Percentiles rank a stretch among this genome's conserved stretches.
phyloP scores from a whole-genome alignment of 2,329 filamentous ascomycete species.

The Clonostachys rosea region DNA sequence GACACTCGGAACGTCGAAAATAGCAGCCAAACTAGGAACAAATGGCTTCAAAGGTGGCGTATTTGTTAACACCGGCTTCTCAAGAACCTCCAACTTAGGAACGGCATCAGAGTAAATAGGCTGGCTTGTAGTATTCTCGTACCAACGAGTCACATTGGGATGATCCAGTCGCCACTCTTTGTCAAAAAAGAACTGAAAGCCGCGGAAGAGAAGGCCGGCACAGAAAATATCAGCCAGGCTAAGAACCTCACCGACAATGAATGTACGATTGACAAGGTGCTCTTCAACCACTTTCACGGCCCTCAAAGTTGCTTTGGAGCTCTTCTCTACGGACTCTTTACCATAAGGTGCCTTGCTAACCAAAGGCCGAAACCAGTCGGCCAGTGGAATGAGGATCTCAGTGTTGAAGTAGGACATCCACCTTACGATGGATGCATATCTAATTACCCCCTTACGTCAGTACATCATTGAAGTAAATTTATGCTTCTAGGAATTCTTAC shows the following conservation, averaged over 20 bases:
- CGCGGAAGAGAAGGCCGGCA: slow-evolving; percentile 71
- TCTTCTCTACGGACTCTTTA: slow-evolving; percentile 91
- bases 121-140: slow-evolving; percentile 88
- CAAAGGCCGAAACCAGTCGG: slow-evolving; percentile 81
- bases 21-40: no score
- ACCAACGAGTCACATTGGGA: slow-evolving; percentile 90
- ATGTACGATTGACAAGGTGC: slow-evolving; percentile 89
- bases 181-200: slow-evolving; percentile 92
- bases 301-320: slow-evolving; percentile 63
- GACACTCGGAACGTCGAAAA: no score
- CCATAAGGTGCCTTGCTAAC: slow-evolving; percentile 82
- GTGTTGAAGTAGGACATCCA: slow-evolving; percentile 97
- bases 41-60: slow-evolving; percentile 71
- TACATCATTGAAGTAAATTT: neutral
- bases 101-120: slow-evolving; percentile 80
- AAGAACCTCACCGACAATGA: slow-evolving; percentile 94
- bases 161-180: slow-evolving; percentile 77
- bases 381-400: slow-evolving; percentile 71
- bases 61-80: slow-evolving; percentile 71
- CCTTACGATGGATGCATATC: slow-evolving; percentile 91
- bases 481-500: slow-evolving; percentile 37
- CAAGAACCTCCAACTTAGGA: slow-evolving; percentile 70
- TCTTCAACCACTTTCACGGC: slow-evolving; percentile 72
- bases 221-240: slow-evolving; percentile 92
- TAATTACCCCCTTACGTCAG: slow-evolving; percentile 20